These are phyloP conservation scores for Aspergillus piperis DNA, from an alignment of 2,329 filamentous ascomycete genomes.

Conservation along the genomic window DNA sequence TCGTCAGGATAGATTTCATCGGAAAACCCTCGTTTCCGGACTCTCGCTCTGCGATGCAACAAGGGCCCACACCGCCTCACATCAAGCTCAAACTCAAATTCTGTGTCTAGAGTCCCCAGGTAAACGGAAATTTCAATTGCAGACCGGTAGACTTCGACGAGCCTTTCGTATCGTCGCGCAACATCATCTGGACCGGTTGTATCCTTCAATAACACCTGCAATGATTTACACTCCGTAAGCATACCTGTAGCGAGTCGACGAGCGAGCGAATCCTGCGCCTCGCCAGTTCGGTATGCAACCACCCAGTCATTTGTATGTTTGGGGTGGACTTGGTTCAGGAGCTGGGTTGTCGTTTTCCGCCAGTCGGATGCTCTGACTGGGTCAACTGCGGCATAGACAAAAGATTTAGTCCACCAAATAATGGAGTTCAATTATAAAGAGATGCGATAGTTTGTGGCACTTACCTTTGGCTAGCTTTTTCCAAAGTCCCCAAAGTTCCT, in stretches of 20 bases:
- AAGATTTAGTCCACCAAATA: not conserved
- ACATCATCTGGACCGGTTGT: too few species aligned
- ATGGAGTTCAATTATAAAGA: too few species aligned
- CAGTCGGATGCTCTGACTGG: not conserved
- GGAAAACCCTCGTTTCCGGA: not conserved
- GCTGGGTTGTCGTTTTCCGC: not conserved
- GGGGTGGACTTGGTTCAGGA: not conserved
- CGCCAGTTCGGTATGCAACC: not conserved
- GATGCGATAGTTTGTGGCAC: too few species aligned
- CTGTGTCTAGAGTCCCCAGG: not conserved
- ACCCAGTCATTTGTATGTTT: not conserved
- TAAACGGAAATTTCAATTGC: not conserved
- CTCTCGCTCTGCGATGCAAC: not conserved
- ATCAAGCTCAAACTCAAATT: not conserved
- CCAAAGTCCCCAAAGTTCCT: not conserved
- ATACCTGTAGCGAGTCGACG: not conserved
- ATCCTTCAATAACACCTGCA: too few species aligned
- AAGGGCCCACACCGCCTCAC: not conserved
- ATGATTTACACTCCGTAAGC: not conserved
- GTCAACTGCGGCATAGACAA: not conserved
- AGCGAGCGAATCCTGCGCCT: not conserved
- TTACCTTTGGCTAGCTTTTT: not conserved
- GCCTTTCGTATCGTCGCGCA: not conserved
- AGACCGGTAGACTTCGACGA: not conserved
- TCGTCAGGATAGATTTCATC: not conserved